These are phyloP conservation scores for Boletus nobilissimus DNA, from an alignment of 1,284 basidiomycete species.

Conservation along the genomic window DNA sequence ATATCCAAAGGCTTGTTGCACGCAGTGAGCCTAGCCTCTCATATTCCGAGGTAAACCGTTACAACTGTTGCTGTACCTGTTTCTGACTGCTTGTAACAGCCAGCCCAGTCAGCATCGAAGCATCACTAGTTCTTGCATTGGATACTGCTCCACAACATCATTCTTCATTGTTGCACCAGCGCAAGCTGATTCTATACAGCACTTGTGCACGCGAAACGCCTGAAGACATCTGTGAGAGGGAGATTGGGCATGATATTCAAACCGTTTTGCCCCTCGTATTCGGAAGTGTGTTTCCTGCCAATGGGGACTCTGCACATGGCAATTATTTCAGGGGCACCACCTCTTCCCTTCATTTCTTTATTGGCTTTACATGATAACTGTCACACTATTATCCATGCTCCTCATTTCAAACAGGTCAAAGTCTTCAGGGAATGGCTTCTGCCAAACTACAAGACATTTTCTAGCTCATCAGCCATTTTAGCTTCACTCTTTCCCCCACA, in stretches of 20 bases:
- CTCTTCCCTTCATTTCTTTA: slow-evolving; percentile 48
- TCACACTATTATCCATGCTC: slow-evolving; percentile 58
- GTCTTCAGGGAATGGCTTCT: slow-evolving; percentile 75
- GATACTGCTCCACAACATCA: slow-evolving; percentile 71
- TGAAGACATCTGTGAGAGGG: slow-evolving; percentile 72
- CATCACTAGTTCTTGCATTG: slow-evolving; percentile 74
- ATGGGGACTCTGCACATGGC: slow-evolving; percentile 2
- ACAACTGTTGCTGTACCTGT: not conserved
- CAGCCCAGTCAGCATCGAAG: slow-evolving; percentile 55
- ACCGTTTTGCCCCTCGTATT: slow-evolving; percentile 72
- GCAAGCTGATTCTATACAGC: slow-evolving; percentile 75
- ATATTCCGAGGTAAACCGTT: slow-evolving; percentile 57
- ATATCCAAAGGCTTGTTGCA: slow-evolving; percentile 87
- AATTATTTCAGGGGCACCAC: slow-evolving; percentile 44
- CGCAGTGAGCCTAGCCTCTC: slow-evolving; percentile 76
- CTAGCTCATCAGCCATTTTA: slow-evolving; percentile 46
- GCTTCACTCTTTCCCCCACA: not conserved
- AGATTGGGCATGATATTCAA: slow-evolving; percentile 76
- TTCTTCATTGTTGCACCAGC: slow-evolving; percentile 70
- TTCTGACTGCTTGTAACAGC: slow-evolving; percentile 28
- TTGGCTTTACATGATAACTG: slow-evolving; percentile 57
- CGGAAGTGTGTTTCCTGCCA: slow-evolving; percentile 56
- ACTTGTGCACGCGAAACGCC: slow-evolving; percentile 70
- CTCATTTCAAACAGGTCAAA: slow-evolving; percentile 76
- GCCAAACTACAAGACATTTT: slow-evolving; percentile 68